Percentiles rank a stretch among this genome's conserved stretches.
phyloP scores from a whole-genome alignment of 345 rosid genomes.

The Balakata baccata region DNA sequence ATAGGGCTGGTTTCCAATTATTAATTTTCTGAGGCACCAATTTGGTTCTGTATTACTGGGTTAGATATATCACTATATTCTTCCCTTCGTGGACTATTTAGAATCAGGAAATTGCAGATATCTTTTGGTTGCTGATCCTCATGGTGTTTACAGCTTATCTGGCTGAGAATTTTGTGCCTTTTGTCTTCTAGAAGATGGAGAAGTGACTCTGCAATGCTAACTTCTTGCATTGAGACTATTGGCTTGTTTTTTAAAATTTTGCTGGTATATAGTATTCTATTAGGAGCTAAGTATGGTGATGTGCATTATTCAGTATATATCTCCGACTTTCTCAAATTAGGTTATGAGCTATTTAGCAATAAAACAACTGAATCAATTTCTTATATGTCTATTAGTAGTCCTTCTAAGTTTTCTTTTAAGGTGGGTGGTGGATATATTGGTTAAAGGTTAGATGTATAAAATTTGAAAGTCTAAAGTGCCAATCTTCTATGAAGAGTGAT shows the following conservation, averaged over 20 bases:
- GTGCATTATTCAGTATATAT: constrained; percentile 6
- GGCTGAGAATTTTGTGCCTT: constrained; percentile 16
- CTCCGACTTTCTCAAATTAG: constrained; percentile 6
- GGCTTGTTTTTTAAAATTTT: constrained; percentile 12
- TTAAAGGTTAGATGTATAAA: constrained; percentile 11
- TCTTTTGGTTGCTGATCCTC: constrained; percentile 22
- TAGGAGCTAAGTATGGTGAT: constrained; percentile 20
- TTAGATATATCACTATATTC: constrained; percentile 10
- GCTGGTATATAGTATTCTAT: constrained; percentile 17
- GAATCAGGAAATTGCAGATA: constrained; percentile 33
- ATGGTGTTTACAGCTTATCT: constrained; percentile 20
- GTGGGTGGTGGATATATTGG: constrained; percentile 8
- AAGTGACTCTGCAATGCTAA: constrained; percentile 17
- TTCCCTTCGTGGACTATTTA: constrained; percentile 24
- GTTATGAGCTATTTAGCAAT: too few species aligned
- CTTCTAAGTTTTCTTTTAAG: constrained; percentile 15
- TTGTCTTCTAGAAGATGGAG: constrained; percentile 19
- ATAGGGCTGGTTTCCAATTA: background rate
- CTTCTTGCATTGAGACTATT: constrained; percentile 10
- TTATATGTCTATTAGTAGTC: constrained; percentile 9
- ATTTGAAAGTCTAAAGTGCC: constrained; percentile 11
- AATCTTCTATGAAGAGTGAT: too few species aligned
- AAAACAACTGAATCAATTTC: background rate
- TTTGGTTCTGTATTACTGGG: constrained; percentile 12
- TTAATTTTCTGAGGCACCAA: background rate